Conservation (phyloP, 1,284 basidiomycete species). For the Trametes sp. region DNA sequence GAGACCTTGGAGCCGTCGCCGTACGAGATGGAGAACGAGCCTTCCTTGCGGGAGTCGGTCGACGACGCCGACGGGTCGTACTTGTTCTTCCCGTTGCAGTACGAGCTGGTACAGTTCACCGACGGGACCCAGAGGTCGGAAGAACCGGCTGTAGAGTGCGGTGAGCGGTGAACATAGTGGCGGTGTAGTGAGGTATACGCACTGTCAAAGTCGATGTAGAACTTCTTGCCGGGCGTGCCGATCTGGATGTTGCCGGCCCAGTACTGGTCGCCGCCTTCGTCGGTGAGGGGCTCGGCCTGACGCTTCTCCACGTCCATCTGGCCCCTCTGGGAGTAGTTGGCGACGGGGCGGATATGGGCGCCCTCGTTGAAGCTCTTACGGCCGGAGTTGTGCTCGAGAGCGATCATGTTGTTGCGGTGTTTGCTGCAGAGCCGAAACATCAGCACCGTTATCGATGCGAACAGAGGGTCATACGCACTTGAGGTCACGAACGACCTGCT, state of each 20-base stretch:
- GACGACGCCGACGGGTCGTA: conserved; percentile 31
- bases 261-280: conserved; percentile 35
- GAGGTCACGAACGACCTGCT: conserved; percentile 31
- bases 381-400: conserved; percentile 35
- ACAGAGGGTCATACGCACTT: conserved; percentile 35
- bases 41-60: conserved; percentile 22
- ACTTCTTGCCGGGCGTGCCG: conserved; percentile 38
- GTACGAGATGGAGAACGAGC: conserved; percentile 49
- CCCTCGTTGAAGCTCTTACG: conserved; percentile 18
- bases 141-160: conserved; percentile 37
- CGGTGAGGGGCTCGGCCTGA: conserved; percentile 37
- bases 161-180: no score
- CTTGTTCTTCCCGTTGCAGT: conserved; percentile 32
- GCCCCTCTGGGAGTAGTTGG: not conserved
- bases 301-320: not conserved
- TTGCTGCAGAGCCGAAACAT: conserved; percentile 17
- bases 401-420: conserved; percentile 29
- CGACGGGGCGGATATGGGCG: not conserved
- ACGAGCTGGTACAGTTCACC: conserved; percentile 30
- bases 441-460: not conserved
- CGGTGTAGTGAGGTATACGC: no score
- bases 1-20: conserved; percentile 54
- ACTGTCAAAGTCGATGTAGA: conserved; percentile 41
- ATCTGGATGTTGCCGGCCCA: conserved; percentile 40
- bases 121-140: conserved; percentile 41